Conservation (phyloP, 2,329 filamentous ascomycete genomes). For the Penicillium nordicum region DNA sequence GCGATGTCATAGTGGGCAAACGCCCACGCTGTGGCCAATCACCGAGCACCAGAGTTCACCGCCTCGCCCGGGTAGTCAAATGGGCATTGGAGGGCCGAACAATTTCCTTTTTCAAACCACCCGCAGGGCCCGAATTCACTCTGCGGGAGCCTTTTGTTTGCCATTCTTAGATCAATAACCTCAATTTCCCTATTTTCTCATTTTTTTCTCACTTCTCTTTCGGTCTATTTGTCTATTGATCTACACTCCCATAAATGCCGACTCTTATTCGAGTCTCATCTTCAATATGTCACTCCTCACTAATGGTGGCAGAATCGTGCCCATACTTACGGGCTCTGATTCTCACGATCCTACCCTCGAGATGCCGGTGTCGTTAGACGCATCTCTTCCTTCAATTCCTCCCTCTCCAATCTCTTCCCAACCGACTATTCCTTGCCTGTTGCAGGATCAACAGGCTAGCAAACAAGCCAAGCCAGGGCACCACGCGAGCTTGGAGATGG, state of each 20-base stretch:
- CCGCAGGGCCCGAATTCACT: slow-evolving; percentile 23
- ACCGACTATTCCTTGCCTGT: not conserved
- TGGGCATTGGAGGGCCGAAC: slow-evolving; percentile 3
- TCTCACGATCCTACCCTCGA: slow-evolving; percentile 15
- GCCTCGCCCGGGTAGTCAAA: slow-evolving; percentile 20
- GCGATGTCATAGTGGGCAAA: slow-evolving; percentile 24
- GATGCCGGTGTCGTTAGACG: not conserved
- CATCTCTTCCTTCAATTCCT: not conserved
- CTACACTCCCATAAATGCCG: slow-evolving; percentile 31
- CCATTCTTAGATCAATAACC: slow-evolving; percentile 12
- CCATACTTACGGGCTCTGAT: slow-evolving; percentile 36
- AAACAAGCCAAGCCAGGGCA: slow-evolving; percentile 18
- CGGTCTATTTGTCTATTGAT: not conserved
- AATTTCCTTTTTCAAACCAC: slow-evolving; percentile 26
- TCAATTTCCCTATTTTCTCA: slow-evolving; percentile 2
- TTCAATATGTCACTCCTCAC: slow-evolving; percentile 40
- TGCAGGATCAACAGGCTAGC: slow-evolving; percentile 16
- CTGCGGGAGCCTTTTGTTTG: slow-evolving; percentile 18
- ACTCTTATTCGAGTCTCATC: slow-evolving; percentile 25
- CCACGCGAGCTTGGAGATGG: slow-evolving; percentile 36
- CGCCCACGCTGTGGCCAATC: slow-evolving; percentile 21
- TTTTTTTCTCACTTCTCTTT: slow-evolving; percentile 1
- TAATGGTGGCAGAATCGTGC: slow-evolving; percentile 43
- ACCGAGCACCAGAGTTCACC: slow-evolving; percentile 12
- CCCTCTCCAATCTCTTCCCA: not conserved